phyloP scores from a whole-genome alignment of 78 protist genomes.

The Dictyostelium intermedium region DNA sequence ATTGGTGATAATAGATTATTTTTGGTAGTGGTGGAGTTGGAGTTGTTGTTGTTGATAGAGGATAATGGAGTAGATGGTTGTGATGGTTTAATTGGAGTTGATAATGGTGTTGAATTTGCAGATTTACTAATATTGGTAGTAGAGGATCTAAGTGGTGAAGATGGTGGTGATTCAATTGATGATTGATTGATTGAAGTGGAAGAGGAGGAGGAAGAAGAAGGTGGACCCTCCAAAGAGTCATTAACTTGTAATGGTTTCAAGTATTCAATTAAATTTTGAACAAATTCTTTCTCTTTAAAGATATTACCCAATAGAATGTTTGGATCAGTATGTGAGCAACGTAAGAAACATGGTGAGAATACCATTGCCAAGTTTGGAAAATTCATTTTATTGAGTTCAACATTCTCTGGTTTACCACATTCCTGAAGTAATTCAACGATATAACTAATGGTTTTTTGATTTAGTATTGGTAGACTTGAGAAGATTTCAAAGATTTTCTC shows the following conservation, averaged over 20 bases:
- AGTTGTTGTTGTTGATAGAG: neutral
- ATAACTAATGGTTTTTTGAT: conserved; percentile 22
- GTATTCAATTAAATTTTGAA: conserved; percentile 19
- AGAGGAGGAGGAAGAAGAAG: neutral
- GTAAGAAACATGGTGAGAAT: conserved; percentile 43
- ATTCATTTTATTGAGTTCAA: conserved; percentile 18
- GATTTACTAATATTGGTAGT: neutral
- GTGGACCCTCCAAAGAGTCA: conserved; percentile 3
- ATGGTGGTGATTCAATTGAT: neutral
- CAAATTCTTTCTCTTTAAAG: conserved; percentile 36
- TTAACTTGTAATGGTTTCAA: conserved; percentile 1
- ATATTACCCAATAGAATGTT: conserved; percentile 25
- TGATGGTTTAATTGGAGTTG: neutral
- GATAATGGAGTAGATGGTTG: neutral
- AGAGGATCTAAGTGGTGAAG: neutral
- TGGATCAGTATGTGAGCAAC: conserved; percentile 37
- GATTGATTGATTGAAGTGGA: neutral
- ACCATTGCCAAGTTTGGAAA: conserved; percentile 43
- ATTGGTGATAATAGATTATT: neutral
- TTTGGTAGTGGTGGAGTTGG: neutral
- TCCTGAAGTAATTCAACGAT: conserved; percentile 14
- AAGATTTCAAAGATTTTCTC: neutral
- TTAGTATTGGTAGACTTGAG: neutral
- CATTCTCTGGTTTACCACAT: conserved; percentile 25
- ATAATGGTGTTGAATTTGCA: neutral